Evolutionary conservation across 208 protist genomes (phyloP), one percentile per base, ranked within the genome.

Genomic region (Leishmania turanica): DNA sequence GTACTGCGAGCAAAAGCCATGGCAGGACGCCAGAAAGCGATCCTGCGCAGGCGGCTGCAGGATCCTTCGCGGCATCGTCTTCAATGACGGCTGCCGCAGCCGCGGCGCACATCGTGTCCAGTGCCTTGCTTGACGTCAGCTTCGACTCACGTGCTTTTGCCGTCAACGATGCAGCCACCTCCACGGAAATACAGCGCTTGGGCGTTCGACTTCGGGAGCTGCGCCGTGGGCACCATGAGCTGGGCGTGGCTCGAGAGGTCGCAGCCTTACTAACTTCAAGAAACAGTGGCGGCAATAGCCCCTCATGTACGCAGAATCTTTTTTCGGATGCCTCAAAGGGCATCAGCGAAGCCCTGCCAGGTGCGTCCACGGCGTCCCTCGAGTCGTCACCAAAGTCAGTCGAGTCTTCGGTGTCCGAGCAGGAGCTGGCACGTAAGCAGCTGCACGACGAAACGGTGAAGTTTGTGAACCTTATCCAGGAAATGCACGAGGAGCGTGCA

Each of bases 111-210:
- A 54, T 37, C 74, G 24, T 79, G 13, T 78, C 82, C 15, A 74
- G 47, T 42, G 62, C 66, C 21, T 49, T 86, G 56, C 78, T 86
- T 0, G 78, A 86, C 65, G n/a, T 86, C 45, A 86, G 82, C 58
- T 86, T 86, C 37, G 82, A 86, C 54, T 86, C 82, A 11, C 77
- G 82, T 60, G 42, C 42, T 21, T 64, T 86, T 2, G 72, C 82
- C 21, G 53, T 40, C 37, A 80, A 62, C n/a, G 5, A 58, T 24
- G 74, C 54, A 34, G 34, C 31, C 17, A 71, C 78, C 24, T 49
- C 71, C 4, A 37, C 78, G 13, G 82, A 86, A 45, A 86, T 86
- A 31, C 65, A 79, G 65, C 82, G 82, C 31, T 65, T 86, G 34
- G 82, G 78, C 40, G 56, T 58, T 17, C 82, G 82, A 40, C 78